Evolutionary conservation across 108 stramenopile species (phyloP).

Genomic region (Cyclotella cryptica): DNA sequence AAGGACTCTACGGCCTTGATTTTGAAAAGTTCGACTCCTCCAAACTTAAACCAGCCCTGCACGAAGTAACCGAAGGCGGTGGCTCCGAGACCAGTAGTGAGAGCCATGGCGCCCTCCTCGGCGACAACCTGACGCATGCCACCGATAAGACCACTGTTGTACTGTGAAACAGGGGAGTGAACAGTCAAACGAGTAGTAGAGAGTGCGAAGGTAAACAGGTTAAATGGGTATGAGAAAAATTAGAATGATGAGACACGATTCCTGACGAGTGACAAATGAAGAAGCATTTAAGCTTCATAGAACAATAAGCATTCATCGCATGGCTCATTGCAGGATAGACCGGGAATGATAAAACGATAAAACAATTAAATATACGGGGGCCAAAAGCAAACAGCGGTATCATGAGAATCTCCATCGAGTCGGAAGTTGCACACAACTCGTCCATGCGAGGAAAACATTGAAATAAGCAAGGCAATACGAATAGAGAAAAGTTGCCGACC

Average conservation of each 20-base stretch:
- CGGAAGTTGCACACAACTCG: no score
- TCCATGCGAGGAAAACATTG: no score
- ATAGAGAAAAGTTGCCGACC: background rate
- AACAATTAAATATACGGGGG: no score
- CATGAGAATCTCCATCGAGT: background rate
- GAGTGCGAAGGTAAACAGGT: no score
- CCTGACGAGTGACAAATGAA: background rate
- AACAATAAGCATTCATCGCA: background rate
- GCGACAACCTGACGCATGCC: slow-evolving; percentile 90
- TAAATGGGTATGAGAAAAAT: no score
- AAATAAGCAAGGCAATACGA: no score
- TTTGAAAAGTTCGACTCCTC: slow-evolving; percentile 99
- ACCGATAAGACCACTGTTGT: slow-evolving; percentile 94
- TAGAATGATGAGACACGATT: no score
- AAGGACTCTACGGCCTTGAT: slow-evolving; percentile 82
- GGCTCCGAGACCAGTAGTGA: slow-evolving; percentile 97
- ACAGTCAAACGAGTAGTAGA: background rate
- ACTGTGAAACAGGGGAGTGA: slow-evolving; percentile 40
- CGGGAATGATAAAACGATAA: no score
- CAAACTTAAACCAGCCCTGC: slow-evolving; percentile 99
- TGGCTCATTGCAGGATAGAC: no score
- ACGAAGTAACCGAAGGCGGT: slow-evolving; percentile 97
- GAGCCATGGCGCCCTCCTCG: slow-evolving; percentile 94
- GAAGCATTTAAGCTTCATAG: background rate
- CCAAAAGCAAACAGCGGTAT: no score